These are phyloP conservation scores for Vitis rotundifolia DNA, from an alignment of 164 flowering plant genomes.

Conservation along the genomic window DNA sequence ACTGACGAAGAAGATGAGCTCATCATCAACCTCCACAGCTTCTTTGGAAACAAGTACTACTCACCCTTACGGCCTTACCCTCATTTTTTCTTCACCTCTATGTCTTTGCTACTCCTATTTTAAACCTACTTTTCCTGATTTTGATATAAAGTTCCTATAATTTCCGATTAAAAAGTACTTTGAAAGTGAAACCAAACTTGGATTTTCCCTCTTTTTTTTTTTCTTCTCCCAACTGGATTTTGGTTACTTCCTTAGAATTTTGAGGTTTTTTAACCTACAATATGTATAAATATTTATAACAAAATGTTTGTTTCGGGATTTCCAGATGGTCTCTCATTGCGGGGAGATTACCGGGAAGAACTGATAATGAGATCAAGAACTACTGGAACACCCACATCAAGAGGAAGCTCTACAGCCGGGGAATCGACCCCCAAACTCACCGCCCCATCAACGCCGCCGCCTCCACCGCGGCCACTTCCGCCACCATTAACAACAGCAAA, in stretches of 20 bases:
- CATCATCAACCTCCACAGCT: slow-evolving; percentile 33
- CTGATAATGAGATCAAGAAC: slow-evolving; percentile 40
- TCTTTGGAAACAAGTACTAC: slow-evolving; percentile 32
- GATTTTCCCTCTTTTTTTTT: neutral
- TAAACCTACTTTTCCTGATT: too few species aligned
- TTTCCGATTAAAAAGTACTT: too few species aligned
- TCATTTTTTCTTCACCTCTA: too few species aligned
- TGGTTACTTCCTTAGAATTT: too few species aligned
- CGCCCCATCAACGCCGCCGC: slow-evolving; percentile 12
- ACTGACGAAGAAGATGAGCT: slow-evolving; percentile 33
- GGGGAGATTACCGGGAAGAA: slow-evolving; percentile 32
- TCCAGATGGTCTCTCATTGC: slow-evolving; percentile 39
- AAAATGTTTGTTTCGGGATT: neutral
- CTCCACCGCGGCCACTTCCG: neutral
- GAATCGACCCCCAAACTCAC: slow-evolving; percentile 33
- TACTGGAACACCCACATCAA: slow-evolving; percentile 40
- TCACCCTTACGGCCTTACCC: too few species aligned
- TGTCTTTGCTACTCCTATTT: too few species aligned
- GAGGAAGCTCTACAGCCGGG: slow-evolving; percentile 29
- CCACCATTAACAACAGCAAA: neutral
- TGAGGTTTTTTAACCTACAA: too few species aligned
- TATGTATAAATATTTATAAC: too few species aligned
- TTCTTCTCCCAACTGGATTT: neutral
- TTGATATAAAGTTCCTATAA: too few species aligned
- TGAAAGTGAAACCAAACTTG: neutral